phyloP scores from a whole-genome alignment of 768 basidiomycete species.

The Pseudohyphozyma bogoriensis region DNA sequence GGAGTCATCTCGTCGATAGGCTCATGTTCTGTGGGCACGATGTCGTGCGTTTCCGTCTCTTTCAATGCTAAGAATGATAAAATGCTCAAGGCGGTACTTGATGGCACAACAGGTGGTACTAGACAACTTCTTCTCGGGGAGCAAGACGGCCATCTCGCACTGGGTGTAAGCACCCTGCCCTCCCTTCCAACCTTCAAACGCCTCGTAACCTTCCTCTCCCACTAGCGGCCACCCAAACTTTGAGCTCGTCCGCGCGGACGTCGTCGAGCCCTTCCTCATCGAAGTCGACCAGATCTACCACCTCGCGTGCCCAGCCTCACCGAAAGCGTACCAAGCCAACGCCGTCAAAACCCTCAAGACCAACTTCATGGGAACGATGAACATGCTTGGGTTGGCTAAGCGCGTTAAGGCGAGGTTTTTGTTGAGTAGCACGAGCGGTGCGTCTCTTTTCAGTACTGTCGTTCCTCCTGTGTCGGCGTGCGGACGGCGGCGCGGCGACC shows the following conservation, averaged over 20 bases:
- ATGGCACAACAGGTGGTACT: constrained; percentile 62
- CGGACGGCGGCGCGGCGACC: neutral
- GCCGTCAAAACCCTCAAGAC: constrained; percentile 98
- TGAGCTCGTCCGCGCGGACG: constrained; percentile 93
- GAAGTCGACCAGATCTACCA: constrained; percentile 99
- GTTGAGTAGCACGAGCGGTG: constrained; percentile 87
- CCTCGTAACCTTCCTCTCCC: constrained; percentile 21
- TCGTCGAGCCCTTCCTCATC: constrained; percentile 95
- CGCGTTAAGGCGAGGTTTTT: constrained; percentile 95
- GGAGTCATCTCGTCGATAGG: constrained; percentile 90
- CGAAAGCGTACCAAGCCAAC: constrained; percentile 72
- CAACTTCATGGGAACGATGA: constrained; percentile 93
- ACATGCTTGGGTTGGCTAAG: constrained; percentile 97
- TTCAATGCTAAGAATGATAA: too few species aligned
- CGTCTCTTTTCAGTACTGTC: too few species aligned
- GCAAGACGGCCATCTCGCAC: constrained; percentile 88
- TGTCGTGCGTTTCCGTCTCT: constrained; percentile 6
- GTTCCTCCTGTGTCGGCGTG: neutral
- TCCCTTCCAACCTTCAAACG: neutral
- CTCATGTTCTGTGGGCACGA: constrained; percentile 89
- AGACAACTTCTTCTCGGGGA: constrained; percentile 98
- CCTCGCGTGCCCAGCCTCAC: constrained; percentile 73
- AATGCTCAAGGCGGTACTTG: constrained; percentile 81
- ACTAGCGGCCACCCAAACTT: constrained; percentile 91
- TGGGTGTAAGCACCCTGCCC: constrained; percentile 52